Conservation (phyloP, 2,329 filamentous ascomycete genomes). For the Knufia petricola region DNA sequence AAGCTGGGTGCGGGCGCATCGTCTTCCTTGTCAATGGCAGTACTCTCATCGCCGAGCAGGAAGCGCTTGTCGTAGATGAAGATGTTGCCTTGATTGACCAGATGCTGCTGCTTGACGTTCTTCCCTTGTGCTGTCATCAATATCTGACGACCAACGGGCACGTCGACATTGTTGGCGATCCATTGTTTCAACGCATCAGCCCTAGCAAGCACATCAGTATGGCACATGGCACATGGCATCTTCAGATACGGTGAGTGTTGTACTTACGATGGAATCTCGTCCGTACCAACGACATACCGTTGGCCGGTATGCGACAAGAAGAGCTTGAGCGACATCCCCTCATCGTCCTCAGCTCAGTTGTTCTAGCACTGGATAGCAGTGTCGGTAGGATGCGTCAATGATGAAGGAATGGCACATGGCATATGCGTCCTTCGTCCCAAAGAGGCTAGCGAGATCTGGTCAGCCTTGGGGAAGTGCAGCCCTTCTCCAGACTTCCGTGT, state of each 20-base stretch:
- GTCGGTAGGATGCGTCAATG: background rate
- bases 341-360: background rate
- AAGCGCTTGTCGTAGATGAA: constrained; percentile 84
- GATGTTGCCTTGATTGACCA: constrained; percentile 56
- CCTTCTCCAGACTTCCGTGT: constrained; percentile 1
- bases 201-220: constrained; percentile 33
- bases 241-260: constrained; percentile 17
- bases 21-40: constrained; percentile 40
- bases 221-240: constrained; percentile 16
- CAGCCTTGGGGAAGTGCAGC: background rate
- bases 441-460: background rate
- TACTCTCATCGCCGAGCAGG: constrained; percentile 43
- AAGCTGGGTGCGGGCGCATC: constrained; percentile 49
- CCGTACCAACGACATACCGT: constrained; percentile 68
- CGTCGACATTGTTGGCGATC: constrained; percentile 64
- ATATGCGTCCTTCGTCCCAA: background rate
- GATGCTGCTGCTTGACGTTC: constrained; percentile 68
- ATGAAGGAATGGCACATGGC: background rate
- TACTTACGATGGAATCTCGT: constrained; percentile 63
- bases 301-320: constrained; percentile 88
- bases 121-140: constrained; percentile 76
- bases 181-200: constrained; percentile 78
- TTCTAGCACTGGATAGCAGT: background rate
- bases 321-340: constrained; percentile 74
- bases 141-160: constrained; percentile 71